Conservation (phyloP, 108 stramenopile species). For the Hondaea fermentalgiana region DNA sequence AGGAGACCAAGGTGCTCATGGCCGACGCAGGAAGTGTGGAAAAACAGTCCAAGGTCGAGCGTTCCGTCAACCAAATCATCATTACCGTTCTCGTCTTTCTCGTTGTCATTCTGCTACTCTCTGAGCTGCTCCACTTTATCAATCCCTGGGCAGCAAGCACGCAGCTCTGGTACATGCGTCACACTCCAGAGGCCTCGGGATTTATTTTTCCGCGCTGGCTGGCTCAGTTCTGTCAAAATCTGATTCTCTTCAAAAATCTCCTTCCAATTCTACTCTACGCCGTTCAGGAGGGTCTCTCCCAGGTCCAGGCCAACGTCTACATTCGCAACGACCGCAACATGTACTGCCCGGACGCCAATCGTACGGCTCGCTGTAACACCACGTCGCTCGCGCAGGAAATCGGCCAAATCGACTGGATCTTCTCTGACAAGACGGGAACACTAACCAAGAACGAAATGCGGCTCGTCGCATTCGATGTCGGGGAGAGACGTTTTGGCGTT, state of each 20-base stretch:
- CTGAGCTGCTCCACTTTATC: neutral
- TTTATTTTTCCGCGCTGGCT: constrained; percentile 38
- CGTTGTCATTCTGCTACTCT: constrained; percentile 19
- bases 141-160: neutral
- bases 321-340: constrained; percentile 38
- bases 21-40: constrained; percentile 78
- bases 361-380: constrained; percentile 38
- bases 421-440: constrained; percentile 72
- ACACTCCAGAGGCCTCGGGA: neutral
- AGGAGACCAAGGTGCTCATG: constrained; percentile 80
- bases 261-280: constrained; percentile 58
- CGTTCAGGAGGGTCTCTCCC: constrained; percentile 52
- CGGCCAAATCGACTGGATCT: constrained; percentile 39
- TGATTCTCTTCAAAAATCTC: constrained; percentile 66
- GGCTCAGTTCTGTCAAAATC: constrained; percentile 65
- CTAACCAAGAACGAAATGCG: constrained; percentile 37
- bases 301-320: constrained; percentile 43
- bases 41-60: constrained; percentile 81
- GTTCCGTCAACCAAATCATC: constrained; percentile 35
- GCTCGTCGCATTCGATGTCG: neutral
- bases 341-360: constrained; percentile 47
- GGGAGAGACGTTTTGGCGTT: neutral
- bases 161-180: constrained; percentile 33
- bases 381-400: constrained; percentile 47
- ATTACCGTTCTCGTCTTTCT: constrained; percentile 33